phyloP scores from a whole-genome alignment of 495 filamentous ascomycete genomes.

The Aspergillus funiculosus region DNA sequence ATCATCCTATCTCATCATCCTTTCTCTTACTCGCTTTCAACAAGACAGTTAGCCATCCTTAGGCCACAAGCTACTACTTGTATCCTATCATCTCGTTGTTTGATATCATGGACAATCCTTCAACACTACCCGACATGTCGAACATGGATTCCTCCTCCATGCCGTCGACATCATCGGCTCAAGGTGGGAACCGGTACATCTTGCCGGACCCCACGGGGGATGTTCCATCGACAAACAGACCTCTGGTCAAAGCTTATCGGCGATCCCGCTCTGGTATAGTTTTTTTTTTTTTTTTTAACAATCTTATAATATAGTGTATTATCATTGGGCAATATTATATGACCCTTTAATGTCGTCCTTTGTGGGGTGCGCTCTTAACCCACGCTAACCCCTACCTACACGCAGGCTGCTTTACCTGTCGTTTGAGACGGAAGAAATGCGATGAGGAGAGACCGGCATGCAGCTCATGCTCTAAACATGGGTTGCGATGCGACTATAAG shows the following conservation, averaged over 20 bases:
- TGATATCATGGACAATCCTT: background rate
- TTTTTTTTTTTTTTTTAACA: background rate
- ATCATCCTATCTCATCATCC: background rate
- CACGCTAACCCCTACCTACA: constrained; percentile 15
- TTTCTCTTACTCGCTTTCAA: background rate
- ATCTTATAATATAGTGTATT: background rate
- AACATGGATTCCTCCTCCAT: background rate
- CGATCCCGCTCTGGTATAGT: constrained; percentile 6
- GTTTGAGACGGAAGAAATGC: constrained; percentile 92
- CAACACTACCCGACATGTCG: background rate
- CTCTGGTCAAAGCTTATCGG: background rate
- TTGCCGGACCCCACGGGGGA: background rate
- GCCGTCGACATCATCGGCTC: too few relatives aligned
- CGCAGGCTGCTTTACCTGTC: constrained; percentile 92
- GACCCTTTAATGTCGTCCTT: too few relatives aligned
- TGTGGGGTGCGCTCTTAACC: too few relatives aligned
- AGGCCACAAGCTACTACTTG: too few relatives aligned
- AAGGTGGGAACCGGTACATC: background rate
- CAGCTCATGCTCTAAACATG: constrained; percentile 77
- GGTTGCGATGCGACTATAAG: constrained; percentile 85
- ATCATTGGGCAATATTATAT: too few relatives aligned
- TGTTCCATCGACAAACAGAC: background rate
- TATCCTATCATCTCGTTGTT: background rate
- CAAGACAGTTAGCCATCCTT: background rate
- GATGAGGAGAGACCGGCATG: constrained; percentile 83